phyloP scores from a whole-genome alignment of 2,329 filamentous ascomycete species.

The Diaporthe longicolla region DNA sequence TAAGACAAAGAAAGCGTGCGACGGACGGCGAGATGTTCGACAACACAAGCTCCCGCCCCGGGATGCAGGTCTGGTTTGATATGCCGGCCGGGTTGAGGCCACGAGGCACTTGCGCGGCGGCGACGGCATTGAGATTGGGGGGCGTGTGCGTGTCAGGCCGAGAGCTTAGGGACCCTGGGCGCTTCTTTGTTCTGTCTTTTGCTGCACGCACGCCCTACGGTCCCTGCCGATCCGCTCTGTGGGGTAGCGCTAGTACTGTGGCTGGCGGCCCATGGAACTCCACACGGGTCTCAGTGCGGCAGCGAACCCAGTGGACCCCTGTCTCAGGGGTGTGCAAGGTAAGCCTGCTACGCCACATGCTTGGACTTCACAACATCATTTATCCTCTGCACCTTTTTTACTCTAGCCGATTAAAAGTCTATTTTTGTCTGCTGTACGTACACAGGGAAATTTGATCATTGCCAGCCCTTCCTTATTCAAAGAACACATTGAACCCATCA shows the following conservation, averaged over 20 bases:
- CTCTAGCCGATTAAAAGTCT: not conserved
- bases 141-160: not conserved
- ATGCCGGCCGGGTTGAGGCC: slow-evolving; percentile 29
- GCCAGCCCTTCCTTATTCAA: not conserved
- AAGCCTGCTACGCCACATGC: not conserved
- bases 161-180: not conserved
- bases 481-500: not conserved
- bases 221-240: slow-evolving; percentile 28
- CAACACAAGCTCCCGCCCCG: not conserved
- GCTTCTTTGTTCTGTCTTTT: not conserved
- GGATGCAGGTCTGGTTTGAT: not conserved
- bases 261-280: not conserved
- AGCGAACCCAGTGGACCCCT: not conserved
- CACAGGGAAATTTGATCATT: not conserved
- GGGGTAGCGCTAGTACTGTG: slow-evolving; percentile 1
- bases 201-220: slow-evolving; percentile 2
- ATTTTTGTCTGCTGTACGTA: not conserved
- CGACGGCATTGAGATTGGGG: slow-evolving; percentile 5
- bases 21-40: slow-evolving; percentile 7
- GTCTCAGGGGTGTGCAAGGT: not conserved
- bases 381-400: not conserved
- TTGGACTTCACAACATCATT: not conserved
- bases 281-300: slow-evolving; percentile 1
- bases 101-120: slow-evolving; percentile 35
- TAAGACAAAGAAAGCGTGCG: not conserved